phyloP scores from a whole-genome alignment of 2,329 filamentous ascomycete genomes.

The Davidsoniella australis region DNA sequence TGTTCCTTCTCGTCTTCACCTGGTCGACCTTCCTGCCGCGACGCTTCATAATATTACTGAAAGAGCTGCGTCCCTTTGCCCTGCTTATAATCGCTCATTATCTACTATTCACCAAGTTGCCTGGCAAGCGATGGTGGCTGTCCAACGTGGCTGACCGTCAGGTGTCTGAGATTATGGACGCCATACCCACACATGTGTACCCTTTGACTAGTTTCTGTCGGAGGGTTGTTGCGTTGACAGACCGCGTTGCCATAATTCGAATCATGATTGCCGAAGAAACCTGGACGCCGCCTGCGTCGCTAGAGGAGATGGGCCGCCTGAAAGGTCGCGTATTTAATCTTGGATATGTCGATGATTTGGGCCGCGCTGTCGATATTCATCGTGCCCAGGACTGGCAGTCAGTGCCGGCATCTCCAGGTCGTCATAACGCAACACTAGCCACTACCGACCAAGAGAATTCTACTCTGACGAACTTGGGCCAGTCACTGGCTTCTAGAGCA shows the following conservation, averaged over 20 bases:
- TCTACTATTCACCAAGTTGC: conserved; percentile 31
- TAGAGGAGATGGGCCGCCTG: conserved; percentile 2
- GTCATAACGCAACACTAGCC: no score
- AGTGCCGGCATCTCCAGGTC: neutral
- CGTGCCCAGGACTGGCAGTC: neutral
- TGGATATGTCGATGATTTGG: neutral
- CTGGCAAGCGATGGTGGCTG: conserved; percentile 32
- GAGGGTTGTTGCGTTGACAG: neutral
- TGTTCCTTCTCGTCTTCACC: conserved; percentile 33
- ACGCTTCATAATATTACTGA: neutral
- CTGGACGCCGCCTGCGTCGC: neutral
- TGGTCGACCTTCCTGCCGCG: conserved; percentile 34
- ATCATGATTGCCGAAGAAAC: neutral
- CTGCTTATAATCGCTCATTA: conserved; percentile 37
- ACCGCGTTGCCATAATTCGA: conserved; percentile 13
- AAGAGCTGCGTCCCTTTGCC: conserved; percentile 24
- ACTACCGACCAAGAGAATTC: no score
- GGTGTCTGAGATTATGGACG: conserved; percentile 24
- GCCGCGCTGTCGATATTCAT: neutral
- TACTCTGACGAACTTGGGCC: no score
- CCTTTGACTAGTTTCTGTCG: no score
- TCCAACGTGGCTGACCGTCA: conserved; percentile 28
- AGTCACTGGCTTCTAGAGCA: no score
- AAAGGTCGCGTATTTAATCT: neutral
- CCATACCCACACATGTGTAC: neutral